Evolutionary conservation across 1,284 basidiomycete genomes (phyloP).

Genomic region (Moesziomyces sp.): DNA sequence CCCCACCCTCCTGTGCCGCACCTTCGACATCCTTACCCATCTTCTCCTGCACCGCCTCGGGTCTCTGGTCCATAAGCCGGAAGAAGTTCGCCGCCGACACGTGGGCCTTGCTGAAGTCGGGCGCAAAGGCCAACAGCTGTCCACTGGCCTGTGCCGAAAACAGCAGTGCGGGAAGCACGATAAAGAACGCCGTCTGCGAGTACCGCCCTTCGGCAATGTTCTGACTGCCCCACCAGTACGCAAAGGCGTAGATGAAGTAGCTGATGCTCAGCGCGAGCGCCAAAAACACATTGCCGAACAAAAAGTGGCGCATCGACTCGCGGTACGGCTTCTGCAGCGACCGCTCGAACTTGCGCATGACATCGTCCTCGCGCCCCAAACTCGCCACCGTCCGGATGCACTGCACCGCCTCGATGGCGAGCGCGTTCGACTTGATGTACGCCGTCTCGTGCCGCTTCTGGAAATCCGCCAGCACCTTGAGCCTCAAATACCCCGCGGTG

Average conservation of each 20-base stretch:
- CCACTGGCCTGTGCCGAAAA: constrained; percentile 62
- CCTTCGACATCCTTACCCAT: constrained; percentile 86
- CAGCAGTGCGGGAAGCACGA: constrained; percentile 57
- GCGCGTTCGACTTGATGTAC: constrained; percentile 50
- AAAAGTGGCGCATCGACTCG: constrained; percentile 50
- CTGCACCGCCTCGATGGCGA: constrained; percentile 59
- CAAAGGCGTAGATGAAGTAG: constrained; percentile 62
- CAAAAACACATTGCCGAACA: constrained; percentile 54
- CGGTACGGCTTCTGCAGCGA: constrained; percentile 49
- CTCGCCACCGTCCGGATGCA: constrained; percentile 56
- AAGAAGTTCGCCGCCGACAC: constrained; percentile 56
- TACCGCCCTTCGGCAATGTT: constrained; percentile 56
- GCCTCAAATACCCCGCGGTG: constrained; percentile 51
- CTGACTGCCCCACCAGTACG: constrained; percentile 62
- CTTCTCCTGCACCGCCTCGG: constrained; percentile 77
- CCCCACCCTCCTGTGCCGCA: constrained; percentile 87
- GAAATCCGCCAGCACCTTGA: constrained; percentile 60
- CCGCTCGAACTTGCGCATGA: constrained; percentile 48
- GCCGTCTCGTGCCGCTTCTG: constrained; percentile 60
- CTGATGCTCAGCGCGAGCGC: constrained; percentile 58
- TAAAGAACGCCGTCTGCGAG: constrained; percentile 58
- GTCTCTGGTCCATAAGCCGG: constrained; percentile 69
- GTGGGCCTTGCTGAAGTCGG: constrained; percentile 60
- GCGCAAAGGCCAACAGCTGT: constrained; percentile 59
- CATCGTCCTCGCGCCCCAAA: constrained; percentile 55